Percentiles rank a stretch among this genome's conserved stretches.
These are phyloP conservation scores for Clausena lansium DNA, from an alignment of 345 rosid species.

Conservation along the genomic window DNA sequence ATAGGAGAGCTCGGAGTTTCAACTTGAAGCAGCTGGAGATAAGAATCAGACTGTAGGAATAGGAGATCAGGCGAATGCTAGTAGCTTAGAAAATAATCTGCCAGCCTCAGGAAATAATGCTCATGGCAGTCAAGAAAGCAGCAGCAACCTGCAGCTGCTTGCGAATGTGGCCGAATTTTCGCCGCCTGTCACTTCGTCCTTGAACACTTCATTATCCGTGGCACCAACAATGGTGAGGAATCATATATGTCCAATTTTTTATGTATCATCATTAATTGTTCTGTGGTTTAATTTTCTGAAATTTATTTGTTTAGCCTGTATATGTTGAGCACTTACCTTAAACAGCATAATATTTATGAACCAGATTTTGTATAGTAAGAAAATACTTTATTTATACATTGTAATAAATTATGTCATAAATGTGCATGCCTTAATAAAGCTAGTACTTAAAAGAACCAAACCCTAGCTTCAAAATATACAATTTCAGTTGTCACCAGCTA, in stretches of 20 bases:
- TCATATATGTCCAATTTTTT: not conserved
- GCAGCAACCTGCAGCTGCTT: not conserved
- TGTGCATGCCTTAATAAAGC: not conserved
- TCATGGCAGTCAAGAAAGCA: not conserved
- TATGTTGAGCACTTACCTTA: not conserved
- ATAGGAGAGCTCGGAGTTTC: conserved; percentile 9
- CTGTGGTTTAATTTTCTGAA: not conserved
- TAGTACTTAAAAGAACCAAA: not conserved
- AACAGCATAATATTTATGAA: not conserved
- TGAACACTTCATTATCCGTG: not conserved
- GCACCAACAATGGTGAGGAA: conserved; percentile 3
- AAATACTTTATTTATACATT: not conserved
- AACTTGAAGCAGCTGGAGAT: not conserved
- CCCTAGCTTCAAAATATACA: not conserved
- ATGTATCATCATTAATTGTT: not conserved
- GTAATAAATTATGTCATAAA: not conserved
- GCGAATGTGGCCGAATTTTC: not conserved
- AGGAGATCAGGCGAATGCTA: not conserved
- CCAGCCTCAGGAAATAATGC: not conserved
- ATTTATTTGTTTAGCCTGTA: not conserved
- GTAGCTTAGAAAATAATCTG: not conserved
- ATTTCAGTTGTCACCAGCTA: not conserved
- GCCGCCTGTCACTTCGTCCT: not conserved
- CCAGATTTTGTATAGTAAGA: not conserved
- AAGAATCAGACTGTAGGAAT: not conserved